Conservation (phyloP, 305 asterid species). For the Nicotiana rustica region DNA sequence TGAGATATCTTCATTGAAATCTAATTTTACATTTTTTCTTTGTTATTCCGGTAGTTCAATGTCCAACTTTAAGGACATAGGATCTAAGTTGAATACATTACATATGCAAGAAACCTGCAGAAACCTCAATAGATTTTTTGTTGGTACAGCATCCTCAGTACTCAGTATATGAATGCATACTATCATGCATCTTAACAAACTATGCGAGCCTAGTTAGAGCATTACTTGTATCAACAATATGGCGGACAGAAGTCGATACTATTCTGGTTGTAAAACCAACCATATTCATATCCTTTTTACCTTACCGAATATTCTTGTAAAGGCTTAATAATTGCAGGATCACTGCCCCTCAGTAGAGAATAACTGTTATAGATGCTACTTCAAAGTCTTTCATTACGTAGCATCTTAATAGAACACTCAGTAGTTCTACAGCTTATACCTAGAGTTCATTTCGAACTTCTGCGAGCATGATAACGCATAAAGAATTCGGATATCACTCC, state of each 20-base stretch:
- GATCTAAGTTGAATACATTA: slow-evolving; percentile 17
- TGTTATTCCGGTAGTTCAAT: not conserved
- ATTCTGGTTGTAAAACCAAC: not conserved
- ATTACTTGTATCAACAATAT: slow-evolving; percentile 9
- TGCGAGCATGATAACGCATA: not conserved
- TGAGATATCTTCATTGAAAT: slow-evolving; percentile 27
- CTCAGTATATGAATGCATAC: slow-evolving; percentile 14
- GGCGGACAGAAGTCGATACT: not conserved
- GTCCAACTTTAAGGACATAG: not conserved
- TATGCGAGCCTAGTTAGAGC: not conserved
- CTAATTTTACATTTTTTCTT: not conserved
- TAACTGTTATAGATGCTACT: slow-evolving; percentile 23
- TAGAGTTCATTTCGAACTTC: not conserved
- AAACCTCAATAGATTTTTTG: not conserved
- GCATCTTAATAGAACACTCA: not conserved
- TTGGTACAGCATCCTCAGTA: not conserved
- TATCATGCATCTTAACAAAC: slow-evolving; percentile 13
- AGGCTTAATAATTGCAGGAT: not conserved
- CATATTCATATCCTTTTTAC: slow-evolving; percentile 22
- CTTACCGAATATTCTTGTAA: slow-evolving; percentile 17
- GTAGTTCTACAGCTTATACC: slow-evolving; percentile 21
- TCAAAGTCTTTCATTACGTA: not conserved
- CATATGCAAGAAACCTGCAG: slow-evolving; percentile 16
- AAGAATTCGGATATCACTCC: not conserved
- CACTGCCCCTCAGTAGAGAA: not conserved